These are phyloP conservation scores for Chalciporus piperatus DNA, from an alignment of 768 basidiomycete species.

Conservation along the genomic window DNA sequence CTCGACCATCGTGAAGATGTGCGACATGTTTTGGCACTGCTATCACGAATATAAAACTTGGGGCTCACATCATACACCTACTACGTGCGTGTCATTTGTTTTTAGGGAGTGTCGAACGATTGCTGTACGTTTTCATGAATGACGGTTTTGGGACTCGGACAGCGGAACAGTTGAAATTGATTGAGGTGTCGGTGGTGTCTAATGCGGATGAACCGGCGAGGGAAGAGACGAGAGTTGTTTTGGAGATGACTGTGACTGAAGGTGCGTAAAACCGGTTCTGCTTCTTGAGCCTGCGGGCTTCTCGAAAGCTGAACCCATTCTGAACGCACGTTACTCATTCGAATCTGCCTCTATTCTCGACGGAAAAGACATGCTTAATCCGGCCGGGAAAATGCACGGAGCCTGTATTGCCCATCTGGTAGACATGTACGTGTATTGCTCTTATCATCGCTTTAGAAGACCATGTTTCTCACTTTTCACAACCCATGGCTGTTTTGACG, in stretches of 20 bases:
- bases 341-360: too few species aligned
- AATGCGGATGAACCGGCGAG: slow-evolving; percentile 35
- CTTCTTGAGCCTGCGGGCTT: too few species aligned
- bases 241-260: slow-evolving; percentile 43
- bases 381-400: slow-evolving; percentile 36
- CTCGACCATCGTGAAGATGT: slow-evolving; percentile 9
- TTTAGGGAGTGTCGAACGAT: slow-evolving; percentile 39
- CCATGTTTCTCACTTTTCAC: not conserved
- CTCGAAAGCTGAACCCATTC: not conserved
- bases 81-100: slow-evolving; percentile 7
- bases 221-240: slow-evolving; percentile 38
- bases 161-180: slow-evolving; percentile 14
- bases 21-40: slow-evolving; percentile 20
- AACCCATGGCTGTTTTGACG: not conserved
- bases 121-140: slow-evolving; percentile 34
- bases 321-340: too few species aligned
- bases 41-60: too few species aligned
- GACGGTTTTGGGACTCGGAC: slow-evolving; percentile 21
- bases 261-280: slow-evolving; percentile 32
- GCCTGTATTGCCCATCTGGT: slow-evolving; percentile 44
- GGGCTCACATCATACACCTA: slow-evolving; percentile 38
- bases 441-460: not conserved
- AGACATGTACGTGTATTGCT: slow-evolving; percentile 39
- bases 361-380: slow-evolving; percentile 47
- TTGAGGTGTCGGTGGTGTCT: slow-evolving; percentile 40